Conservation (phyloP, 768 basidiomycete genomes). For the Tremella mesenterica region DNA sequence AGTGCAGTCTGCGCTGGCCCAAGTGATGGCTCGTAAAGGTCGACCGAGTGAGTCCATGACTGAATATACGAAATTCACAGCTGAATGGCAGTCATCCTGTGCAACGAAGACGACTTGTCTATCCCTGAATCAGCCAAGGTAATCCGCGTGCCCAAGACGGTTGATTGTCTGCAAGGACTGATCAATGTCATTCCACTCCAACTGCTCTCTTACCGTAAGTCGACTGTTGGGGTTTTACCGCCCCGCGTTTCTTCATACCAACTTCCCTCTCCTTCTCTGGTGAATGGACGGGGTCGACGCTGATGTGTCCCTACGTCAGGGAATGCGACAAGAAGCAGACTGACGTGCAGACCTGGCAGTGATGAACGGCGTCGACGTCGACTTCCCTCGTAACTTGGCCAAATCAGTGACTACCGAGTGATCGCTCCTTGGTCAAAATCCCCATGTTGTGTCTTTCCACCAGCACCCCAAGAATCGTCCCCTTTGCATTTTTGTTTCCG, state of each 20-base stretch:
- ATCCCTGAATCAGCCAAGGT: slow-evolving; percentile 65
- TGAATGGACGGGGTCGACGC: too few species aligned
- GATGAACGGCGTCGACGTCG: slow-evolving; percentile 91
- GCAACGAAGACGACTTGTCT: slow-evolving; percentile 78
- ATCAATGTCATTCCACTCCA: slow-evolving; percentile 96
- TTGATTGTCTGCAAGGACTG: slow-evolving; percentile 89
- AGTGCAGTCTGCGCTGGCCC: slow-evolving; percentile 89
- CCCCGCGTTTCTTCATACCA: too few species aligned
- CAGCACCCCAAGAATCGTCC: too few species aligned
- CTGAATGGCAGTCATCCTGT: slow-evolving; percentile 64
- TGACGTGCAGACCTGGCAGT: slow-evolving; percentile 61
- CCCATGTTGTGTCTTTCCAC: too few species aligned
- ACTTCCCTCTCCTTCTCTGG: neutral
- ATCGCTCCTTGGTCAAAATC: too few species aligned
- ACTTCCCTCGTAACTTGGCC: slow-evolving; percentile 90
- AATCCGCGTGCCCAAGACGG: slow-evolving; percentile 87
- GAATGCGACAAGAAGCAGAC: neutral
- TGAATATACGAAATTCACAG: neutral
- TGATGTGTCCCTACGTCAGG: too few species aligned
- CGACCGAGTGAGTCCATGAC: slow-evolving; percentile 47
- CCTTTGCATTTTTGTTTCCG: too few species aligned
- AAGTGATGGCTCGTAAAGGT: slow-evolving; percentile 96
- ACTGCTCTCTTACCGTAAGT: slow-evolving; percentile 70
- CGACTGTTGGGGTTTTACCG: too few species aligned
- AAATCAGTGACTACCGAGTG: slow-evolving; percentile 42